These are phyloP conservation scores for Camillea tinctor DNA, from an alignment of 2,329 filamentous ascomycete species.

Conservation along the genomic window DNA sequence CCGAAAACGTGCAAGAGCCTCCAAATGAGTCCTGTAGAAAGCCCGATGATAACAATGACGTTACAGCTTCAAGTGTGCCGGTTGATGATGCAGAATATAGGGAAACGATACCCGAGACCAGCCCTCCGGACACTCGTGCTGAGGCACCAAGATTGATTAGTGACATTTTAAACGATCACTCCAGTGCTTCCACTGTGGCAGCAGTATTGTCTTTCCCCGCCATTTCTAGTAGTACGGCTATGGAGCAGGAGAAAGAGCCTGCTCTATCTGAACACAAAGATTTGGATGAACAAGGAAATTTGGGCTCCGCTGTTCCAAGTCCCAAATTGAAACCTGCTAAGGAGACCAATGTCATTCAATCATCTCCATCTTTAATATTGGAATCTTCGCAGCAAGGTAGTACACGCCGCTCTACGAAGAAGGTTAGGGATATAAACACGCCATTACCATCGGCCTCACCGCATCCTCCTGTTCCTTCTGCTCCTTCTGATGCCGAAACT, in stretches of 20 bases:
- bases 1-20: slow-evolving; percentile 1
- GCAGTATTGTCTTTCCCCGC: slow-evolving; percentile 21
- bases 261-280: slow-evolving; percentile 4
- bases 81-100: slow-evolving; percentile 16
- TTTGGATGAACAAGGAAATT: slow-evolving; percentile 3
- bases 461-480: slow-evolving; percentile 10
- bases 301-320: slow-evolving; percentile 2
- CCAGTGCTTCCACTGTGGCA: slow-evolving; percentile 18
- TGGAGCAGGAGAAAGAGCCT: slow-evolving; percentile 10
- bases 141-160: slow-evolving; percentile 22
- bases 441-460: slow-evolving; percentile 20
- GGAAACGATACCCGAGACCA: slow-evolving; percentile 34
- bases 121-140: slow-evolving; percentile 24
- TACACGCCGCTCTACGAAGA: slow-evolving; percentile 19
- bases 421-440: slow-evolving; percentile 17
- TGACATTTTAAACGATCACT: slow-evolving; percentile 21
- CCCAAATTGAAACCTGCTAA: not conserved
- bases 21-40: slow-evolving; percentile 3
- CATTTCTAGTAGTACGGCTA: slow-evolving; percentile 10
- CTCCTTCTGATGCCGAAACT: slow-evolving; percentile 21
- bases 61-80: slow-evolving; percentile 8
- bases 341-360: slow-evolving; percentile 7
- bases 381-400: slow-evolving; percentile 25
- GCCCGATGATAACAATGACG: not conserved
- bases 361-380: slow-evolving; percentile 25